These are phyloP conservation scores for Laguncularia racemosa DNA, from an alignment of 345 rosid genomes.

Conservation along the genomic window DNA sequence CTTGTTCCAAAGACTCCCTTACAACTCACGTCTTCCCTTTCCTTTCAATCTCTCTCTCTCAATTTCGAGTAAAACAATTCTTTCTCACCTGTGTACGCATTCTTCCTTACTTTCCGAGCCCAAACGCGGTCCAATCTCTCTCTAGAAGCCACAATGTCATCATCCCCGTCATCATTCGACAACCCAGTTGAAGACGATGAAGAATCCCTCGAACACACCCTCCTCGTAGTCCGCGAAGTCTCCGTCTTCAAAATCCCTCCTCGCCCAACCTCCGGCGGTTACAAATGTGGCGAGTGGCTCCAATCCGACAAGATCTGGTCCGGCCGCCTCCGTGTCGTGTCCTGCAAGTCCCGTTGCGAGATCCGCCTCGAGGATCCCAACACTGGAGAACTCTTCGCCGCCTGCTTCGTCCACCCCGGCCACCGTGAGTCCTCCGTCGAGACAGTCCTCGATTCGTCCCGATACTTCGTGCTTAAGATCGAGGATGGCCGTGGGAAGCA, in stretches of 20 bases:
- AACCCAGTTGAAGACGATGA: slow-evolving; percentile 72
- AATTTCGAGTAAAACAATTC: too few relatives aligned
- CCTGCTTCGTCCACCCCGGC: slow-evolving; percentile 81
- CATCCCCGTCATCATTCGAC: neutral
- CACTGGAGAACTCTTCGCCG: slow-evolving; percentile 89
- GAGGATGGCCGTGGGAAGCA: slow-evolving; percentile 94
- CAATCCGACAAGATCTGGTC: slow-evolving; percentile 99
- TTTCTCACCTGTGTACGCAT: too few relatives aligned
- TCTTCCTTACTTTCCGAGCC: too few relatives aligned
- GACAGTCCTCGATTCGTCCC: slow-evolving; percentile 93
- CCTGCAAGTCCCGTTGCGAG: slow-evolving; percentile 95
- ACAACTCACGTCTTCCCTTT: too few relatives aligned
- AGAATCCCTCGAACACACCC: slow-evolving; percentile 85
- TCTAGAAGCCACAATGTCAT: too few relatives aligned
- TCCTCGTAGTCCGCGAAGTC: slow-evolving; percentile 92
- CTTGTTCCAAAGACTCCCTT: too few relatives aligned
- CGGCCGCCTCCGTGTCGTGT: slow-evolving; percentile 92
- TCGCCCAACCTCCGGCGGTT: slow-evolving; percentile 87
- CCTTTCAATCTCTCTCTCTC: too few relatives aligned
- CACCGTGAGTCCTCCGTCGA: slow-evolving; percentile 87
- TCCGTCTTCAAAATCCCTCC: slow-evolving; percentile 91
- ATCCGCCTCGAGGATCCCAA: slow-evolving; percentile 92
- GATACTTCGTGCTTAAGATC: slow-evolving; percentile 92
- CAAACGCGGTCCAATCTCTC: too few relatives aligned
- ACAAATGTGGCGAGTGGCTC: slow-evolving; percentile 99